phyloP scores from a whole-genome alignment of 2,329 filamentous ascomycete genomes.

The Nannizziopsis arthrosporioides region DNA sequence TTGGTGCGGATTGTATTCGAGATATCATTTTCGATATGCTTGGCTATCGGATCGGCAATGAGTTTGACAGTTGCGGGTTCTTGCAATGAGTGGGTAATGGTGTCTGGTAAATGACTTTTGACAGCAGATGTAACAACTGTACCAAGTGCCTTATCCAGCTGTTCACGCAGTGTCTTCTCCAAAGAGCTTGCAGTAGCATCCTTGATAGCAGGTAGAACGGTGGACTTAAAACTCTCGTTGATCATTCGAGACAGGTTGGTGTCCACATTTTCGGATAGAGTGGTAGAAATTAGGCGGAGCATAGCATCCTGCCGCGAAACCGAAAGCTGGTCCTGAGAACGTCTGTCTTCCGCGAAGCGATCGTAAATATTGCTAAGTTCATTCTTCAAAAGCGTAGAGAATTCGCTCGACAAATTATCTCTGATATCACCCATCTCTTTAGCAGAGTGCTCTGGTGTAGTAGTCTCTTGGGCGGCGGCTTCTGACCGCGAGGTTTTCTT shows the following conservation, averaged over 20 bases:
- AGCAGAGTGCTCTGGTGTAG: slow-evolving; percentile 39
- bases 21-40: slow-evolving; percentile 60
- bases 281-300: slow-evolving; percentile 55
- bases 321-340: slow-evolving; percentile 50
- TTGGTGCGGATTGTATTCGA: slow-evolving; percentile 48
- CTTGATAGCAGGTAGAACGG: slow-evolving; percentile 63
- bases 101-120: slow-evolving; percentile 55
- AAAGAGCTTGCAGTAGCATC: slow-evolving; percentile 56
- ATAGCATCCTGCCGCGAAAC: slow-evolving; percentile 58
- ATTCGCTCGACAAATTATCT: slow-evolving; percentile 37
- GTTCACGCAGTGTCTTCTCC: slow-evolving; percentile 57
- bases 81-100: slow-evolving; percentile 56
- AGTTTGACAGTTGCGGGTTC: slow-evolving; percentile 60
- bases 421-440: slow-evolving; percentile 50
- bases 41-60: slow-evolving; percentile 59
- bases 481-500: not conserved
- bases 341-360: slow-evolving; percentile 58
- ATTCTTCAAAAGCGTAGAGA: slow-evolving; percentile 37
- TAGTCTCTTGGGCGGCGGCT: not conserved
- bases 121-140: slow-evolving; percentile 60
- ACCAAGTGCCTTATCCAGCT: slow-evolving; percentile 56
- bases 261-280: slow-evolving; percentile 59
- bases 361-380: slow-evolving; percentile 47
- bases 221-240: slow-evolving; percentile 59
- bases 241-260: slow-evolving; percentile 68